A percentile compares a stretch with the other conserved stretches of the same genome.
phyloP scores from a whole-genome alignment of 139 green algal species.

The Haematococcus sp. region DNA sequence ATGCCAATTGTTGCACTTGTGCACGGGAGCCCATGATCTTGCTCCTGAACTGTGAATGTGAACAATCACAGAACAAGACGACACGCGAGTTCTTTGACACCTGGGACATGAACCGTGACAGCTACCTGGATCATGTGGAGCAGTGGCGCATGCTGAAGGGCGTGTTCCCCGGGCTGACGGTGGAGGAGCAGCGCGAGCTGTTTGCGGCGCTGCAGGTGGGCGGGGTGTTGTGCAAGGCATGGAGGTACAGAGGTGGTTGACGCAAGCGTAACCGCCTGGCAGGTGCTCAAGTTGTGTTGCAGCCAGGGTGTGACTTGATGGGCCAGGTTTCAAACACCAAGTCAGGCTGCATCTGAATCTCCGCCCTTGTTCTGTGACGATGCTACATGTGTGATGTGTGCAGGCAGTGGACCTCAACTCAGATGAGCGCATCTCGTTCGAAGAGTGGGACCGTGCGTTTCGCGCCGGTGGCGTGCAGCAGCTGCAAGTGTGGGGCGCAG shows the following conservation, averaged over 20 bases:
- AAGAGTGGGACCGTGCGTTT: conserved; percentile 34
- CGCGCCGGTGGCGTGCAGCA: conserved; percentile 25
- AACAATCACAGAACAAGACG: conserved; percentile 10
- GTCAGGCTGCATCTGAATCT: too few relatives aligned
- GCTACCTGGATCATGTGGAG: conserved; percentile 39
- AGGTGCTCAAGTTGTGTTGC: too few relatives aligned
- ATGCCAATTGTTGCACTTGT: too few relatives aligned
- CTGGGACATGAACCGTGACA: conserved; percentile 34
- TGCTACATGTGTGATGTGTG: too few relatives aligned
- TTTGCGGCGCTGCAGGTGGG: conserved; percentile 33
- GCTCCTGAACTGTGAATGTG: not conserved
- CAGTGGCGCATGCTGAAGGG: conserved; percentile 46
- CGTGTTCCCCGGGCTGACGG: conserved; percentile 30
- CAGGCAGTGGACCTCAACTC: conserved; percentile 33
- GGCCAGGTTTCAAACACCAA: too few relatives aligned
- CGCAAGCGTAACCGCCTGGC: too few relatives aligned
- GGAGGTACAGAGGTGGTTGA: too few relatives aligned
- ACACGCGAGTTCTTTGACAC: conserved; percentile 27
- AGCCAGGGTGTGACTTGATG: too few relatives aligned
- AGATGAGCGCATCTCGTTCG: conserved; percentile 29
- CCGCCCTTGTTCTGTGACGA: too few relatives aligned
- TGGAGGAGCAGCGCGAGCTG: conserved; percentile 31
- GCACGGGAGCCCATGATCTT: not conserved
- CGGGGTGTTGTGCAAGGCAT: too few relatives aligned
- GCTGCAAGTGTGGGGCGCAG: conserved; percentile 17